Evolutionary conservation across 345 rosid genomes (phyloP), one percentile per base, ranked within the genome.

Genomic region (Lumnitzera littorea): DNA sequence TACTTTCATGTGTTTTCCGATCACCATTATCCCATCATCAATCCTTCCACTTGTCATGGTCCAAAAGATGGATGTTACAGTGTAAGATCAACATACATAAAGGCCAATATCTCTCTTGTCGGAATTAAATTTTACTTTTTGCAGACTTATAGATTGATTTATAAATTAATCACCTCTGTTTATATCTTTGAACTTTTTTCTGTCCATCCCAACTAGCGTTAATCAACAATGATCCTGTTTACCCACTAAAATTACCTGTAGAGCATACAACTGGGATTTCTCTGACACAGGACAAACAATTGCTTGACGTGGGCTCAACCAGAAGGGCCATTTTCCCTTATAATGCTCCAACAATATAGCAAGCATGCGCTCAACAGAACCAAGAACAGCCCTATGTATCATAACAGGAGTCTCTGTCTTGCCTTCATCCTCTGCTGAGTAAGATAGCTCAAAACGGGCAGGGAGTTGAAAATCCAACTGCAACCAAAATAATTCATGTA

Each of bases 381-480:
- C 99, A 51, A 94, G 77, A 73, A 90, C 78, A 10, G 99, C 96
- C 72, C 99, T 80, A 69, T 94, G 99, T 65, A 94, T 80, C 96
- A 94, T 91, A 50, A 94, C 95, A 71, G 97, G 96, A 64, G 73
- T 80, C 63, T 80, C 88, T 58, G 67, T 78, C 77, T 86, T 88
- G 46, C 85, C 91, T 78, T 91, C 99, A 67, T 88, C 95, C 64
- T 91, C 97, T 5, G 88, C 87, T 15, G 96, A 85, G 78, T 86
- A 94, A 58, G 84, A 88, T 79, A 90, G 64, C 56, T 80, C 76
- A 60, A 90, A 90, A 56, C 83, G 86, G n/a, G 67, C 74, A 53
- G 99, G 97, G 55, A 88, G 99, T 70, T 90, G 96, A 76, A 94
- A 88, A 75, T 94, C 99, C 67, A 94, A 89, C 99, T 94, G 95